Percentiles rank a stretch among this genome's conserved stretches.
Conservation (phyloP, 129 eudicot species). For the Rutidosis leptorrhynchoides region DNA sequence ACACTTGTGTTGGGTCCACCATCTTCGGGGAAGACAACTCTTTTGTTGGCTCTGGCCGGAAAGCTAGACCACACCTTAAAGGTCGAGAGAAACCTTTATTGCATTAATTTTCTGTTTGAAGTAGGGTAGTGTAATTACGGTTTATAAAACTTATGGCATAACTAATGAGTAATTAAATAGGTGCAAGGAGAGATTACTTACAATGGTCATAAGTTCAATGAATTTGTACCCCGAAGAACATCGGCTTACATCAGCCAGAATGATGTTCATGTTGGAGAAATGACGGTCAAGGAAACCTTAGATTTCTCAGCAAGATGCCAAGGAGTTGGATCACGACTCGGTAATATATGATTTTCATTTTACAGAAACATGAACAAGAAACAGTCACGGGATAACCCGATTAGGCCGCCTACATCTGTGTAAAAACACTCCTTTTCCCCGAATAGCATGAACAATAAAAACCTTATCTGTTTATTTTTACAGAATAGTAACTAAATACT, state of each 20-base stretch:
- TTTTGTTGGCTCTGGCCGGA: slow-evolving; percentile 49
- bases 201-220: slow-evolving; percentile 68
- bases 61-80: slow-evolving; percentile 40
- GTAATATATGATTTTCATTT: slow-evolving; percentile 29
- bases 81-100: too few species aligned
- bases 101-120: too few species aligned
- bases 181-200: slow-evolving; percentile 72
- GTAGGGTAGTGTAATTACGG: too few species aligned
- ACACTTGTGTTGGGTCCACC: slow-evolving; percentile 61
- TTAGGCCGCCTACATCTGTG: too few species aligned
- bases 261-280: slow-evolving; percentile 71
- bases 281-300: slow-evolving; percentile 80
- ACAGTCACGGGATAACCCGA: too few species aligned
- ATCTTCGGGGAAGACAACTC: slow-evolving; percentile 67
- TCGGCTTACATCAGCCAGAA: slow-evolving; percentile 80
- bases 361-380: too few species aligned
- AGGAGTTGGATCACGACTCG: slow-evolving; percentile 75
- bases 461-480: too few species aligned
- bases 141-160: too few species aligned
- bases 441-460: too few species aligned
- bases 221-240: slow-evolving; percentile 68
- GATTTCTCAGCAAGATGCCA: slow-evolving; percentile 87
- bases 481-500: neutral
- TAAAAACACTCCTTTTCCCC: too few species aligned
- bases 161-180: slow-evolving; percentile 32